Base-by-base conservation (phyloP, 2,329 filamentous ascomycete genomes). In the Catunica adiposa region DNA sequence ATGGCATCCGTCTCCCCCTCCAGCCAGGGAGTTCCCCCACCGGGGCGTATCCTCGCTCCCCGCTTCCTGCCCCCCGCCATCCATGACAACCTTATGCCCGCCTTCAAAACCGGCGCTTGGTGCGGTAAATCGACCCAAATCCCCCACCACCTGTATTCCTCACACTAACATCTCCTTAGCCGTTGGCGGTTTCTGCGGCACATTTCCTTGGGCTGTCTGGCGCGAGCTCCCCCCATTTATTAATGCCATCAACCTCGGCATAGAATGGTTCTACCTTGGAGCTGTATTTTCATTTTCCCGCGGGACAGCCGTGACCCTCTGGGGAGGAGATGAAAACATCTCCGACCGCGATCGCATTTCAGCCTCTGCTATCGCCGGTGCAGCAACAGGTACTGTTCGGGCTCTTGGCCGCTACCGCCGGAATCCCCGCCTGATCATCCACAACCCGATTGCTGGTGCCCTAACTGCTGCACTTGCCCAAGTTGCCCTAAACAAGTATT, bases 221-320 rank as follows among this genome's bases (percentile, higher is more conserved):
- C 77, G 80, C 57, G 83, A 83, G 17, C 74, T 72, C 22, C 78
- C 77, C 15, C 82, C 86, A 3, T 74, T 80, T 1, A 68, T 90
- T 5, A 90, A 88, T 68, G 83, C 86, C 0, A 62, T 83, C 11
- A 76, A 82, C 38, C 82, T 83, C 22, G 84, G 86, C 17, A 72
- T 86, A 42, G 88, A 94, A 69, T 95, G 86, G 79, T 87, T 87
- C 67, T 75, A 79, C 44, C 75, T 94, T 5, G 52, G 52, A 6
- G 29, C 56, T 8, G 51, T 53, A 38, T 58, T 58, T 48, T 25
- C 53, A 75, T 82, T 84, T 82, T 72, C 76, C 2, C 70, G 75
- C 61, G 66, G 67, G 17, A 63, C 74, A 22, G 65, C 73, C 61
- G 65, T 76, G 61, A 68, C 72, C 58, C 66, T 71, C 59, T 73